Base-by-base conservation (phyloP, 1,284 basidiomycete species). In the Rhizoctonia solani region DNA sequence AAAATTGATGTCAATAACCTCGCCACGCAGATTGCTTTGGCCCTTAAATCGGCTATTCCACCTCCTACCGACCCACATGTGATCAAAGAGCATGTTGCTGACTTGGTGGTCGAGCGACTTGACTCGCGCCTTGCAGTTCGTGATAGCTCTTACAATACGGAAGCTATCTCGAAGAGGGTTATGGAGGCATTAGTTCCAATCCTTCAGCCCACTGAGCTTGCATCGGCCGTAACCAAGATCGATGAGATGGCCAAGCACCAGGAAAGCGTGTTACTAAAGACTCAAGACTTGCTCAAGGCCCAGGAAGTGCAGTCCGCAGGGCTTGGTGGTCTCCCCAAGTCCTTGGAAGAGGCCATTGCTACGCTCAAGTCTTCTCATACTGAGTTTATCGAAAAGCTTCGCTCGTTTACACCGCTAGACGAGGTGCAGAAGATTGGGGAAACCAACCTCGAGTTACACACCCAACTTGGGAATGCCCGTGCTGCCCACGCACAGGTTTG, bases 71-170 rank as follows among this genome's bases (percentile, higher is more conserved):
- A 92, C 72, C 85, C 89, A 0, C 88, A 90, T 72, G 87, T 88
- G 74, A 89, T 92, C 75, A 91, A 90, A 78, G 90, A 92, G 73
- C 88, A 90, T 72, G 89, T 92, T 0, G 89, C 90, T 1, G 90
- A 92, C 74, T 82, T 92, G 25, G 90, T 92, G 3, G 88, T 92
- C 2, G 90, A 90, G 74, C 84, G 90, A 27, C 79, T 92, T 16
- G 89, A 92, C 72, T 88, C 90, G 9, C 84, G 90, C 14, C 81
- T 92, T 52, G 83, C 89, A 23, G 85, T 90, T 30, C 82, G 89
- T 16, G 89, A 92, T 75, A 76, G 54, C 34, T 47, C 82, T 3
- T 82, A 88, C 72, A 89, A 85, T 72, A 76, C 85, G 19, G 88
- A 92, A 27, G 76, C 76, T 3, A 75, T 92, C 41, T 81, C 83